These are phyloP conservation scores for Paspalum vaginatum DNA, from an alignment of 176 grass and related monocot genomes.

Conservation along the genomic window DNA sequence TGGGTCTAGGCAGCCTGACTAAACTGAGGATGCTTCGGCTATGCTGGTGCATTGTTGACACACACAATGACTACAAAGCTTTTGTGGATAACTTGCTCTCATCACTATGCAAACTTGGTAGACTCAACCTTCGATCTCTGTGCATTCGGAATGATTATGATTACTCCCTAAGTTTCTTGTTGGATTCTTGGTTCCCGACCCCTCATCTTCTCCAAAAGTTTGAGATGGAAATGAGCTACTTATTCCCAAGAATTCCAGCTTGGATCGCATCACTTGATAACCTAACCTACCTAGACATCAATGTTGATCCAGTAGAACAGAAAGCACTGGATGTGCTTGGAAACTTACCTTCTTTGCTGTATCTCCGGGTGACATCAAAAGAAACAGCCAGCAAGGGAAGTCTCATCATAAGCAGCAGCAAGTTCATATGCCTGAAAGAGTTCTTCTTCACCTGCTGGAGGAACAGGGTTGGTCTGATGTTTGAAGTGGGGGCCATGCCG, in stretches of 20 bases:
- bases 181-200: constrained; percentile 38
- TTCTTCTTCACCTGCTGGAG: constrained; percentile 33
- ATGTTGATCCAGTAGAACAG: constrained; percentile 26
- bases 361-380: constrained; percentile 15
- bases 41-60: not conserved
- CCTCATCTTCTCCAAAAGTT: constrained; percentile 35
- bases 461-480: not conserved
- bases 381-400: not conserved
- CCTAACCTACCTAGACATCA: constrained; percentile 31
- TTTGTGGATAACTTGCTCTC: constrained; percentile 28
- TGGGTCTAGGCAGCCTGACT: constrained; percentile 24
- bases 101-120: constrained; percentile 26
- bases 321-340: constrained; percentile 15
- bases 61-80: not conserved
- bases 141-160: not conserved
- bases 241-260: constrained; percentile 28
- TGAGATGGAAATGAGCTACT: constrained; percentile 8
- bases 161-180: constrained; percentile 28
- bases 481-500: constrained; percentile 33
- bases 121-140: constrained; percentile 29
- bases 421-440: constrained; percentile 30
- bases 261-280: constrained; percentile 36
- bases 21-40: constrained; percentile 35
- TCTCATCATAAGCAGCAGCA: constrained; percentile 12
- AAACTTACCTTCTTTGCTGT: constrained; percentile 21